Evolutionary conservation across 345 rosid species (phyloP).

Genomic region (Murraya koenigii): DNA sequence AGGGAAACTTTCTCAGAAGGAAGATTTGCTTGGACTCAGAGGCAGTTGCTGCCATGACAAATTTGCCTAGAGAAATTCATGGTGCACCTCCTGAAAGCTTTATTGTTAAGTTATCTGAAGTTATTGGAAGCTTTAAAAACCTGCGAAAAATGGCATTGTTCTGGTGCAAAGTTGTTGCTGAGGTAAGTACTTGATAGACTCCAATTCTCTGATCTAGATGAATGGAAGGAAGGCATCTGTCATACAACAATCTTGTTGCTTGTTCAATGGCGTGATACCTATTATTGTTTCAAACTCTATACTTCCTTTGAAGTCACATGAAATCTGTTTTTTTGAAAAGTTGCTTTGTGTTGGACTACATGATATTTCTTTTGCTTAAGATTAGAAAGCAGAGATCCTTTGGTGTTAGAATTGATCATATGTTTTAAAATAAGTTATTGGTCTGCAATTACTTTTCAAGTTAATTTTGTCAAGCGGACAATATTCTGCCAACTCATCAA

Average conservation of each 20-base stretch:
- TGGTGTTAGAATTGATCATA: not conserved
- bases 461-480: not conserved
- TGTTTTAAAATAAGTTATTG: not conserved
- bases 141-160: conserved; percentile 73
- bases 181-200: conserved; percentile 53
- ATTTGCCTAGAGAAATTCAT: conserved; percentile 73
- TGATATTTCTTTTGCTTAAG: not conserved
- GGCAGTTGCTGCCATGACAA: conserved; percentile 29
- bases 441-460: not conserved
- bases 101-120: conserved; percentile 84
- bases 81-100: conserved; percentile 81
- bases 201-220: conserved; percentile 7
- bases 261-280: not conserved
- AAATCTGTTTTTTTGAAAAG: not conserved
- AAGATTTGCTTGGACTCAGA: conserved; percentile 49
- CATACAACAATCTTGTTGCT: not conserved
- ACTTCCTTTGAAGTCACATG: not conserved
- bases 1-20: conserved; percentile 75
- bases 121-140: conserved; percentile 83
- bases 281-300: not conserved
- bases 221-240: conserved; percentile 3
- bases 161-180: conserved; percentile 79
- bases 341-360: not conserved
- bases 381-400: not conserved
- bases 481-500: not conserved